These are phyloP conservation scores for Gardenia jasminoides DNA, from an alignment of 257 asterid species.

Conservation along the genomic window DNA sequence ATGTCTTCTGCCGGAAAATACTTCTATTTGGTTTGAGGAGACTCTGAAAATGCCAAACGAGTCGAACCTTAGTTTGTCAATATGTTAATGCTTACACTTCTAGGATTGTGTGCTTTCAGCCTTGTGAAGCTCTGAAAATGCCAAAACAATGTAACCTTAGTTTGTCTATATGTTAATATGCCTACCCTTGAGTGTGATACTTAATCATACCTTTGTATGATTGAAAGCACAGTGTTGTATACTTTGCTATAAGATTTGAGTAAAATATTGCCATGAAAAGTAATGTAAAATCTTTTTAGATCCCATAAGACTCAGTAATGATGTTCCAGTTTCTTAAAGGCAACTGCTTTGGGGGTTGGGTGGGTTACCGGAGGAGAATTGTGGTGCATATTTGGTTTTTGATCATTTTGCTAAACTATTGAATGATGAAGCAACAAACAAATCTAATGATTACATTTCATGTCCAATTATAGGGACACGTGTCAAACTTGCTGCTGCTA, in stretches of 20 bases:
- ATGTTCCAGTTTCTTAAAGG: not conserved
- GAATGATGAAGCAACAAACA: not conserved
- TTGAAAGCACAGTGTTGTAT: not conserved
- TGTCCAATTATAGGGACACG: constrained; percentile 52
- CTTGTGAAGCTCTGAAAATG: no score
- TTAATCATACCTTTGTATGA: not conserved
- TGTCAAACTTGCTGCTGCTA: constrained; percentile 59
- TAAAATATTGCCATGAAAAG: not conserved
- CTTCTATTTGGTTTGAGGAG: not conserved
- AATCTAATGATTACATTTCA: not conserved
- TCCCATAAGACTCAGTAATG: not conserved
- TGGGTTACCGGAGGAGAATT: not conserved
- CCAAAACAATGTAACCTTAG: no score
- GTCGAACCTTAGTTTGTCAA: not conserved
- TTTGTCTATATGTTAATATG: no score
- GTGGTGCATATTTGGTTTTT: not conserved
- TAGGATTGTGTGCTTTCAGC: not conserved
- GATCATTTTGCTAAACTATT: not conserved
- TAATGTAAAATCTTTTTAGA: not conserved
- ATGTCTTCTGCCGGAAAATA: not conserved
- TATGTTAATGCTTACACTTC: not conserved
- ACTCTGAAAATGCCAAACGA: not conserved
- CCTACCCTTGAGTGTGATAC: not conserved
- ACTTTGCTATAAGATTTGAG: not conserved
- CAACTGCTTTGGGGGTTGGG: not conserved